Percentiles rank a stretch among this genome's conserved stretches.
phyloP scores from a whole-genome alignment of 2,329 filamentous ascomycete species.

The Aspergillus chevalieri region DNA sequence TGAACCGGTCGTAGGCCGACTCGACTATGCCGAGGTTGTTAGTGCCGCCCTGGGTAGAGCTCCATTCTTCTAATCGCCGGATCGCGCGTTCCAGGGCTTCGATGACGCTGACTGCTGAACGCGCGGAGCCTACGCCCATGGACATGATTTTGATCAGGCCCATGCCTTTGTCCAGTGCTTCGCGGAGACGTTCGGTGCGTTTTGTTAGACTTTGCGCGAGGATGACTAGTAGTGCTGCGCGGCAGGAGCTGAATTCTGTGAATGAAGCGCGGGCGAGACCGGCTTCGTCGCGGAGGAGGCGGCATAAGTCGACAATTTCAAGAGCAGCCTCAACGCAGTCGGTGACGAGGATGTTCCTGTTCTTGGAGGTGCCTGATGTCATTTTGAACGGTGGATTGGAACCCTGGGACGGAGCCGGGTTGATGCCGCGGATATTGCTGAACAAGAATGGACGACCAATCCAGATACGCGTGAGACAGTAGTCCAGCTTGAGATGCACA shows the following conservation, averaged over 20 bases:
- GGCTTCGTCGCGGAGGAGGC: slow-evolving; percentile 44
- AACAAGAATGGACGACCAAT: slow-evolving; percentile 51
- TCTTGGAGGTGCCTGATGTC: slow-evolving; percentile 28
- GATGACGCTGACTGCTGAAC: slow-evolving; percentile 49
- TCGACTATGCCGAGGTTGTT: slow-evolving; percentile 32
- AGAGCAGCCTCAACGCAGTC: slow-evolving; percentile 51
- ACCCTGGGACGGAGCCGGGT: slow-evolving; percentile 12
- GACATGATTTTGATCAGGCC: slow-evolving; percentile 50
- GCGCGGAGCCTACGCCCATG: slow-evolving; percentile 47
- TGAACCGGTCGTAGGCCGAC: slow-evolving; percentile 48
- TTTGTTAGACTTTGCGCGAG: slow-evolving; percentile 36
- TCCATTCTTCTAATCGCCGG: slow-evolving; percentile 41
- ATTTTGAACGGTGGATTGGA: slow-evolving; percentile 19
- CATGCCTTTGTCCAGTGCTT: slow-evolving; percentile 45
- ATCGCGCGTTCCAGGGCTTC: slow-evolving; percentile 48
- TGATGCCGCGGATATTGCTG: slow-evolving; percentile 28
- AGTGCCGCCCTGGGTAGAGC: slow-evolving; percentile 26
- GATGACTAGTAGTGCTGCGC: slow-evolving; percentile 48
- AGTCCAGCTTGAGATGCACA: slow-evolving; percentile 49
- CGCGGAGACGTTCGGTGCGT: slow-evolving; percentile 38
- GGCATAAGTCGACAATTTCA: slow-evolving; percentile 47
- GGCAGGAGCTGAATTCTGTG: slow-evolving; percentile 52
- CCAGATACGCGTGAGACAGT: slow-evolving; percentile 50
- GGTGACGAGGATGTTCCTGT: slow-evolving; percentile 38
- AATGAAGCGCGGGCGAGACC: slow-evolving; percentile 52